These are phyloP conservation scores for Hymenoscyphus repandus DNA, from an alignment of 2,329 filamentous ascomycete genomes.

Conservation along the genomic window DNA sequence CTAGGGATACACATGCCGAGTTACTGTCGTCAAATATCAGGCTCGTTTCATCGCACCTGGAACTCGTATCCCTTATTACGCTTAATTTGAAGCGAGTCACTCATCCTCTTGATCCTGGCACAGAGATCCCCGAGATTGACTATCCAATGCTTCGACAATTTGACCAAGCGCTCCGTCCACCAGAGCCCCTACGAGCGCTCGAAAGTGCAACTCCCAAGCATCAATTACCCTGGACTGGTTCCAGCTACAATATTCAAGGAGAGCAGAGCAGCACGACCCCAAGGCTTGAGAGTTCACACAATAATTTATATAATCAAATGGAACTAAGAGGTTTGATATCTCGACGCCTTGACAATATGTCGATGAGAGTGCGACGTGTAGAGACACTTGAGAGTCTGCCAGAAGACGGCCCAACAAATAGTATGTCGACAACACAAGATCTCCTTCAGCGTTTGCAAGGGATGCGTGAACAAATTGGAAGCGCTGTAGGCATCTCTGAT, in stretches of 20 bases:
- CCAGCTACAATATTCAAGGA: background rate
- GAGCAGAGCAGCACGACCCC: conserved; percentile 7
- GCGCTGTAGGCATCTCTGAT: conserved; percentile 16
- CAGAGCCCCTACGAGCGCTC: conserved; percentile 16
- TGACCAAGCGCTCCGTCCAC: conserved; percentile 20
- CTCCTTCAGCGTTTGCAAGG: conserved; percentile 15
- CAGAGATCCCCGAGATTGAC: conserved; percentile 17
- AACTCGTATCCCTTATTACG: conserved; percentile 20
- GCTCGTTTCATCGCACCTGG: conserved; percentile 19
- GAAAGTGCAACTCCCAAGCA: conserved; percentile 1
- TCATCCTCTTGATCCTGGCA: conserved; percentile 17
- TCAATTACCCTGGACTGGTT: conserved; percentile 12
- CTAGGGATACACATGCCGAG: conserved; percentile 10
- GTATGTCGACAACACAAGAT: conserved; percentile 4
- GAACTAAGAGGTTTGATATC: conserved; percentile 13
- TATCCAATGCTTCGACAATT: conserved; percentile 22
- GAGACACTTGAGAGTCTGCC: conserved; percentile 16
- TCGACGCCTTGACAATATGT: conserved; percentile 20
- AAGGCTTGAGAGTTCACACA: background rate
- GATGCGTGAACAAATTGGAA: conserved; percentile 16
- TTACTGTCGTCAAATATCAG: conserved; percentile 18
- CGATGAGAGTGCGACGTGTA: conserved; percentile 17
- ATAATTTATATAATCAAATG: conserved; percentile 6
- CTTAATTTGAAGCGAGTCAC: conserved; percentile 21
- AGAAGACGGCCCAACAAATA: background rate